Conservation (phyloP, 116 monocot genomes). For the Phalaenopsis hybrid region DNA sequence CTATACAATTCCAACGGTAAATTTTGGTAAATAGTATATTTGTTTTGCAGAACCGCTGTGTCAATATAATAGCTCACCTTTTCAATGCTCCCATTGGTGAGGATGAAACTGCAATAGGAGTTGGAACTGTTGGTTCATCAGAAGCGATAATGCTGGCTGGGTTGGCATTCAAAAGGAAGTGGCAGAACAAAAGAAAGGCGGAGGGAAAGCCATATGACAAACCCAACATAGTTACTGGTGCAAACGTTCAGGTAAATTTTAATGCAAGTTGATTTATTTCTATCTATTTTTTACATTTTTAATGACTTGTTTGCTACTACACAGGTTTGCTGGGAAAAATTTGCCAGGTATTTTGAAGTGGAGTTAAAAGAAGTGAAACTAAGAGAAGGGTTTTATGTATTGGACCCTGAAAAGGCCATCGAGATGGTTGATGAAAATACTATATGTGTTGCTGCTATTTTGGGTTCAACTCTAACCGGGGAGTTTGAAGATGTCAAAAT, state of each 20-base stretch:
- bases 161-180: conserved; percentile 62
- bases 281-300: background rate
- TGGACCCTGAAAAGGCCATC: conserved; percentile 55
- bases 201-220: conserved; percentile 54
- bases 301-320: background rate
- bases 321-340: conserved; percentile 64
- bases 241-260: conserved; percentile 51
- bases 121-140: conserved; percentile 58
- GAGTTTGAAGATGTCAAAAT: conserved; percentile 60
- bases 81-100: conserved; percentile 50
- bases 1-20: background rate
- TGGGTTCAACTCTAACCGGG: conserved; percentile 62
- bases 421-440: conserved; percentile 70
- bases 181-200: conserved; percentile 55
- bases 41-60: conserved; percentile 45
- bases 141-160: conserved; percentile 69
- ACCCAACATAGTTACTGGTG: conserved; percentile 61
- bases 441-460: conserved; percentile 49
- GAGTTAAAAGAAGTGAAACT: conserved; percentile 61
- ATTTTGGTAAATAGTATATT: background rate
- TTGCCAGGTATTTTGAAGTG: conserved; percentile 63
- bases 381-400: conserved; percentile 42
- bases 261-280: background rate
- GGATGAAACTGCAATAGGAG: conserved; percentile 44
- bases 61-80: conserved; percentile 61